Evolutionary conservation across 805 yeast genomes (phyloP), one percentile per base, ranked within the genome.

Genomic region (Teunomyces stri): DNA sequence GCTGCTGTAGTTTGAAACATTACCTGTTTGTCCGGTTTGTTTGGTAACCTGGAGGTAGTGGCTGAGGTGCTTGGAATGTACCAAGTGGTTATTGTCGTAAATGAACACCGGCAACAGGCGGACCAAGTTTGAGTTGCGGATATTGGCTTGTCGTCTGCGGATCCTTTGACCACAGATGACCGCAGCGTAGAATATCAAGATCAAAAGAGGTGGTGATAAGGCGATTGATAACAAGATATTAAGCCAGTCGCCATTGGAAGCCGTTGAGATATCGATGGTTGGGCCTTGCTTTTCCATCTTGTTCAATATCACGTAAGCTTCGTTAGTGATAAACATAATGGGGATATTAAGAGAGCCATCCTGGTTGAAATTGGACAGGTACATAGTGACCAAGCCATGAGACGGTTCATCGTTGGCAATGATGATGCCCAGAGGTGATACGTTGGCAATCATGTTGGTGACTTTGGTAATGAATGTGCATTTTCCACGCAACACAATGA

Each of bases 311-410:
- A 37, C 42, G 42, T 67, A 78, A 35, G 78, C 73, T 31, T 76
- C 75, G 38, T 67, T 60, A 2, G 80, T 61, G 28, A 81, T 74
- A 56, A 82, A 80, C 56, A 83, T 61, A 3, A 82, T 68, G 6
- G 87, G 86, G 12, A 76, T 66, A 5, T 52, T 56, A 33, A 77
- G 61, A 20, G 42, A 13, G 13, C 57, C 64, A 40, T 73, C 72
- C 43, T 65, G 70, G 43, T 76, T 71, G 48, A 70, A 78, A 21
- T 66, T 66, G 33, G 69, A 62, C 2, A 81, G 74, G 57, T 72
- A 80, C 85, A 80, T 81, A 20, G 83, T 79, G 20, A 81, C 69
- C 45, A 79, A 65, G 5, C 80, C 76, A 15, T 69, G 59, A 33
- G 60, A 58, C 5, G 75, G 74, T 47, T 68, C 74, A 55, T 79